Base-by-base conservation (phyloP, 805 yeast genomes). In the Hanseniaspora lachancei region DNA sequence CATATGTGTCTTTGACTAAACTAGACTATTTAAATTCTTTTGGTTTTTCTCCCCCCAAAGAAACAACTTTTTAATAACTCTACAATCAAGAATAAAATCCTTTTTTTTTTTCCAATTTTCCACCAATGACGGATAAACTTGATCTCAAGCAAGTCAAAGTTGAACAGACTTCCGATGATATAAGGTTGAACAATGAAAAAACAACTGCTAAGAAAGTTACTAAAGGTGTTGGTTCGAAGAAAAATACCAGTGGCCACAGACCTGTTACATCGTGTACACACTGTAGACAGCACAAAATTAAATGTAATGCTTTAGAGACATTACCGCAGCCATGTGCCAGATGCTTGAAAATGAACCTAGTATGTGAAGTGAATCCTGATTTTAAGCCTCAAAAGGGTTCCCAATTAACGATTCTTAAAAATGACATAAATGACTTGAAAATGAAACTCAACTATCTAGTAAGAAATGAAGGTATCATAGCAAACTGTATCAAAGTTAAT, bases 231-330 rank as follows among this genome's bases (percentile, higher is more conserved):
- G 12, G 7, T 23, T 23, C 35, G 13, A 53, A 39, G 29, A 53
- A 53, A 34, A 46, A 38, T 10, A 43, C 38, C 6, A 62, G 79
- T 0, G 82, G 83, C 1, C 91, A 86, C 63, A 71, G 96, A 56
- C 96, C 96, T 0, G 95, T 89, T 1, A 87, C 95, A 0, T 84
- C 95, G 3, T 89, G 97, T 66, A 86, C 96, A 0, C 93, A 88
- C 66, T 89, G 97, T 65, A 79, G 97, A 52, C 96, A 89, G 66
- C 96, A 89, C 67, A 89, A 89, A 68, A 88, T 89, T 67, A 85
- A 84, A 65, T 89, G 97, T 69, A 87, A 89, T 65, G 97, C 97
- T 0, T 78, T 87, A 2, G 89, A 84, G 23, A 79, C 82, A 59
- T 84, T 77, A 61, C 96, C 96, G 0, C 72, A 74, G 7, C 85